Percentiles rank a stretch among this genome's conserved stretches.
Conservation (phyloP, 768 basidiomycete genomes). For the Exsudoporus frostii region DNA sequence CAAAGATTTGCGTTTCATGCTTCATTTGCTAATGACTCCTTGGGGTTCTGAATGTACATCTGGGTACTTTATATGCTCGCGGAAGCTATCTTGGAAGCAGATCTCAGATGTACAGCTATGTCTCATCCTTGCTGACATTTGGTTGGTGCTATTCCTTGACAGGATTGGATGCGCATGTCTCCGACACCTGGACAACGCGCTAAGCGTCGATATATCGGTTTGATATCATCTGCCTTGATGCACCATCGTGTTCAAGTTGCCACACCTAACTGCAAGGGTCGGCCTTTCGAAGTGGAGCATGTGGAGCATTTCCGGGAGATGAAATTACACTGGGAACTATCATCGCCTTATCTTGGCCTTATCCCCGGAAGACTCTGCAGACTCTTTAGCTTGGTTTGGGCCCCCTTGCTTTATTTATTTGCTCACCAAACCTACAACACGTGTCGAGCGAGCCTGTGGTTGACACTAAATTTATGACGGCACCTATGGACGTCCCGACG, state of each 20-base stretch:
- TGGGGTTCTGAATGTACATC: not conserved
- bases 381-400: not conserved
- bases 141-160: not conserved
- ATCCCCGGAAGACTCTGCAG: not conserved
- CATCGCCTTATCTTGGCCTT: not conserved
- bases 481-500: not conserved
- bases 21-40: not conserved
- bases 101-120: not conserved
- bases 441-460: not conserved
- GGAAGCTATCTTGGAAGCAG: not conserved
- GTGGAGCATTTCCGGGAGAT: conserved; percentile 13
- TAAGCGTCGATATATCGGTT: not conserved
- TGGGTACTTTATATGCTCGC: not conserved
- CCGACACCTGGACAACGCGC: not conserved
- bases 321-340: conserved; percentile 4
- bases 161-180: not conserved
- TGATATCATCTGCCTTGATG: not conserved
- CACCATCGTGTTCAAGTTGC: not conserved
- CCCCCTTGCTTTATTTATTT: not conserved
- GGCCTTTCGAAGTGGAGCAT: conserved; percentile 4
- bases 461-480: no score
- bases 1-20: conserved; percentile 4
- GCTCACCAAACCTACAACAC: not conserved
- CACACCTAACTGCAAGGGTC: not conserved
- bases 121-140: not conserved